Evolutionary conservation across 2,329 filamentous ascomycete species (phyloP), one percentile per base, ranked within the genome.

Genomic region (Ceratocystis ficicola): DNA sequence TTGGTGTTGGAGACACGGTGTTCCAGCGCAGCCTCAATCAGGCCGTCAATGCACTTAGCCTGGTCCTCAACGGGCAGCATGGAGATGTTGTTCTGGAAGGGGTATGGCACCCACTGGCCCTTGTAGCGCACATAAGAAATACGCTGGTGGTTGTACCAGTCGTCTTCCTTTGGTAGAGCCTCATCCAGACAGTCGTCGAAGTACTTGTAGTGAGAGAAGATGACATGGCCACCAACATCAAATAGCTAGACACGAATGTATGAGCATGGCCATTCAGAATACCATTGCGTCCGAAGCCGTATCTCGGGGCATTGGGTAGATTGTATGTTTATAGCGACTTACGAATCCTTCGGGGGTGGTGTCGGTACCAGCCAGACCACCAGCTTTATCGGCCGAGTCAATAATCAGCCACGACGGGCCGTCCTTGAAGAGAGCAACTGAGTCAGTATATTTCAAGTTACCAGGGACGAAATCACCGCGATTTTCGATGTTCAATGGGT

Each of bases 181-280:
- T 99, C 94, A 76, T 97, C 85, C 75, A 99, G 87, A 81, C 90
- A 95, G 82, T 99, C 94, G 80, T 99, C 94, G 77, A 99, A 99
- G 86, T 99, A 99, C 81, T 96, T 96, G 88, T 99, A 99, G 85
- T 96, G 92, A 72, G 92, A 96, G 84, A 96, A 96, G 80, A 96
- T 96, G 79, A 96, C 92, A 79, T 96, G 92, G 72, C 92, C 92
- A 76, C 92, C 92, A 72, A 99, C 94, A 79, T 99, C 94, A 84
- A 96, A 99, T 73, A 99, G 85, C 93, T 96, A 30, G 74, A 25
- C 67, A 32, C 12, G 10, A 25, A 20, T 25, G 20, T 48, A 67
- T 67, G 60, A 69, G 66, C 28, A 6, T n/a, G 4, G 20, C n/a
- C 17, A 20, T 48, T 12, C 7, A 15, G 22, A 25, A 15, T 12